Conservation (phyloP, 495 filamentous ascomycete genomes). For the Echria macrotheca region DNA sequence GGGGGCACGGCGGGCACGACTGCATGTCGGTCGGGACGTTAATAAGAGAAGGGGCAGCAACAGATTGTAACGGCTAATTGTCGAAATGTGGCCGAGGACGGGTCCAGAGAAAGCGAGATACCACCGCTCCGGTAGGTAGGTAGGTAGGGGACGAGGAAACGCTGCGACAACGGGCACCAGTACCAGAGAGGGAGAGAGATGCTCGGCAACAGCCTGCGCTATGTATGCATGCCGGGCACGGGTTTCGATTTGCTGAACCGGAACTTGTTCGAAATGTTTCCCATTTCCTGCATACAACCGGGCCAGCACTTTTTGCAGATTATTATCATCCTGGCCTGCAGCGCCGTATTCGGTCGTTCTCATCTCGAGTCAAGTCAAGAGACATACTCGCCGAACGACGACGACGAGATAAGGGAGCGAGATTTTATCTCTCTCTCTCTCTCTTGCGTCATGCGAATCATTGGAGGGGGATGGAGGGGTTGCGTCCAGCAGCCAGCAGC, state of each 20-base stretch:
- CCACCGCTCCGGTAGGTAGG: constrained; percentile 9
- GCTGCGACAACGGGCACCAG: too few species aligned
- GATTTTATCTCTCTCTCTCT: too few species aligned
- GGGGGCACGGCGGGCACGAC: constrained; percentile 1
- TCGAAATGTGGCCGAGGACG: neutral
- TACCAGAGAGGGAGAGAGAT: neutral
- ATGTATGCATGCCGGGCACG: neutral
- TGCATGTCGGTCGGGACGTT: constrained; percentile 12
- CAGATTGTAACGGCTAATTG: constrained; percentile 19
- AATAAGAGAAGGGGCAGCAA: constrained; percentile 12
- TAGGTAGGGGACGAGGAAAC: too few species aligned
- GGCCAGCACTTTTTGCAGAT: constrained; percentile 1
- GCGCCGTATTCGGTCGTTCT: neutral
- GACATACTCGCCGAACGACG: too few species aligned
- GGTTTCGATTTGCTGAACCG: constrained; percentile 9
- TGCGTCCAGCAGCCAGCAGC: too few species aligned
- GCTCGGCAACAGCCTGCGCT: neutral
- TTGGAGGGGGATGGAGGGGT: too few species aligned
- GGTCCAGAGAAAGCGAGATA: constrained; percentile 1
- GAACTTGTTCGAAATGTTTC: neutral
- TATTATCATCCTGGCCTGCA: neutral
- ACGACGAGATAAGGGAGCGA: too few species aligned
- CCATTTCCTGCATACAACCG: neutral
- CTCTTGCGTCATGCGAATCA: too few species aligned
- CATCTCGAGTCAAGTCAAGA: neutral